These are phyloP conservation scores for Rutidosis leptorrhynchoides DNA, from an alignment of 129 eudicot species.

Conservation along the genomic window DNA sequence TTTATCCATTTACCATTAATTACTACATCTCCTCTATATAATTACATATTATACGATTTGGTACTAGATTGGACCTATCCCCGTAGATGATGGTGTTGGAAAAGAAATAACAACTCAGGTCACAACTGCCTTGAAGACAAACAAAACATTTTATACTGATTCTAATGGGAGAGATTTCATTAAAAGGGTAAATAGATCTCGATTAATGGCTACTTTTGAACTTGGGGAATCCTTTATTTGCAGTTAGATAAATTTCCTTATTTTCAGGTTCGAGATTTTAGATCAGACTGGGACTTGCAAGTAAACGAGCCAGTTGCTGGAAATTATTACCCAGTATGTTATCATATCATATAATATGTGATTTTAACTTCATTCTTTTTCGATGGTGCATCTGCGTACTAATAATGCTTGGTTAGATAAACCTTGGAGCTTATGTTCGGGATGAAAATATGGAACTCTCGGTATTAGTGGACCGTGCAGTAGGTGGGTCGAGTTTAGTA, in stretches of 20 bases:
- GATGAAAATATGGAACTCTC: conserved; percentile 79
- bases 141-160: conserved; percentile 79
- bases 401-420: conserved; percentile 45
- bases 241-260: conserved; percentile 20
- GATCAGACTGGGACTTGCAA: conserved; percentile 86
- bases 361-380: neutral
- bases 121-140: conserved; percentile 62
- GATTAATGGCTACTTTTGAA: neutral
- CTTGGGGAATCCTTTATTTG: conserved; percentile 15
- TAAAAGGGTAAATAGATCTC: conserved; percentile 68
- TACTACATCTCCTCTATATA: conserved; percentile 6
- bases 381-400: conserved; percentile 6
- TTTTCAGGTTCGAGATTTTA: conserved; percentile 70
- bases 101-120: conserved; percentile 79
- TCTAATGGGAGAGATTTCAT: conserved; percentile 96
- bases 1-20: neutral
- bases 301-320: conserved; percentile 84
- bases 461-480: conserved; percentile 91
- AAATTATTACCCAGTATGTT: conserved; percentile 86
- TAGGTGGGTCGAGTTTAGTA: conserved; percentile 83
- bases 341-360: conserved; percentile 8
- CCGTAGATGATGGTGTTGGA: conserved; percentile 84
- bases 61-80: conserved; percentile 94
- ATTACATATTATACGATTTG: conserved; percentile 17
- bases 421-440: conserved; percentile 82